Base-by-base conservation (phyloP, 75 land plant species). In the Chamaecyparis obtusa region DNA sequence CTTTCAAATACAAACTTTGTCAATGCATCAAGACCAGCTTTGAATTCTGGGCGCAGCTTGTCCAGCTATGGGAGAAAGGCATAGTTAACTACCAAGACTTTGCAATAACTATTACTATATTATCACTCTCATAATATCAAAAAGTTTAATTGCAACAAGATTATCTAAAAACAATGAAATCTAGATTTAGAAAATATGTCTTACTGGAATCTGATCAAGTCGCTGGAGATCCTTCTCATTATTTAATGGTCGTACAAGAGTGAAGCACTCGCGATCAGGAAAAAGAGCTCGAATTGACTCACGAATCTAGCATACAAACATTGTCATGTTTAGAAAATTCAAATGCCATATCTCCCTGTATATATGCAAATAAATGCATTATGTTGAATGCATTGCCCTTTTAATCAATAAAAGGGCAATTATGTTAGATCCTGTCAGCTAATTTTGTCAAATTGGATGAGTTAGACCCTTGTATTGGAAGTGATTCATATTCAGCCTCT, bases 201-300 rank as follows among this genome's bases (percentile, higher is more conserved):
- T 92, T 33, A 98, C 99, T 67, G 93, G 86, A 33, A 95, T 93
- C 83, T 96, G 99, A 90, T 98, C 99, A 15, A 98, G 95, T 35
- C 93, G 86, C 89, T 98, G 99, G 30, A 98, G 94, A 72, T 96
- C 99, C 83, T 87, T 92, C 88, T 98, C 99, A 87, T 93, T 92
- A 87, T 94, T 98, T 76, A 96, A 71, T 56, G 99, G 99, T 75
- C 99, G 92, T 57, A 98, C 99, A 74, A 98, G 92, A 1, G 99
- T 88, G 69, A 93, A 98, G 84, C 99, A 98, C 74, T 98, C 96
- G 79, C 99, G 92, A 83, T 98, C 99, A 30, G 99, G 99, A 87
- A 98, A 98, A 55, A 98, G 92, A 48, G 99, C 93, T 80, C 99
- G 93, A 83, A 98, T 96, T 21, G 99, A 98, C 41, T 96, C 98